Percentiles rank a stretch among this genome's conserved stretches.
Evolutionary conservation across 2,329 filamentous ascomycete species (phyloP).

Genomic region (Phyllosticta capitalensis): DNA sequence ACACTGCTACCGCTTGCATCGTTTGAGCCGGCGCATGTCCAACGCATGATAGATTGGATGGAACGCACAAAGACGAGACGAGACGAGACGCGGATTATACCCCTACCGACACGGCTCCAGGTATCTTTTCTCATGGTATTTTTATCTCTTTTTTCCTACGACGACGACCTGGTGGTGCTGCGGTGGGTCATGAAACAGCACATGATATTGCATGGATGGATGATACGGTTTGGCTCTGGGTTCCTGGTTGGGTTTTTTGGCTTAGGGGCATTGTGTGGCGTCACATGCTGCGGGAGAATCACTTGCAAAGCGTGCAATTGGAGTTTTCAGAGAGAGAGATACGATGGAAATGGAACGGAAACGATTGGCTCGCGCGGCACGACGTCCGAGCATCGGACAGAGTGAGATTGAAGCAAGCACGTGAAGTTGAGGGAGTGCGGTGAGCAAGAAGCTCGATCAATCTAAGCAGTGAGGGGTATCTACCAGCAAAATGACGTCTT

Average conservation of each 20-base stretch:
- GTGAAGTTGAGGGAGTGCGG: no score
- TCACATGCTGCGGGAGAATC: not conserved
- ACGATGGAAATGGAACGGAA: not conserved
- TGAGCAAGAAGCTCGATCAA: no score
- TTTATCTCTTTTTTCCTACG: not conserved
- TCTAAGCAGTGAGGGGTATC: no score
- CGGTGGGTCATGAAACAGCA: not conserved
- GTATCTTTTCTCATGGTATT: not conserved
- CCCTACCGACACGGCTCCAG: not conserved
- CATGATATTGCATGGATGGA: not conserved
- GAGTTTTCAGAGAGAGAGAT: not conserved
- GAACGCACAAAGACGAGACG: not conserved
- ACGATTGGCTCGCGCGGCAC: not conserved
- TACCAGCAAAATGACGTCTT: no score
- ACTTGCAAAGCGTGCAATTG: not conserved
- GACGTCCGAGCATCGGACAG: not conserved
- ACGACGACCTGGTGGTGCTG: not conserved
- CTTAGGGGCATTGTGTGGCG: not conserved
- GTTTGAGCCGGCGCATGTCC: not conserved
- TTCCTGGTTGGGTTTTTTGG: not conserved
- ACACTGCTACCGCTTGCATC: not conserved
- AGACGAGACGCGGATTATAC: not conserved
- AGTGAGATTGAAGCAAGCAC: not conserved
- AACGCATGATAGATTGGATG: not conserved
- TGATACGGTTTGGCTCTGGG: not conserved